Base-by-base conservation (phyloP, 2,329 filamentous ascomycete genomes). In the Trichoderma semiorbis region DNA sequence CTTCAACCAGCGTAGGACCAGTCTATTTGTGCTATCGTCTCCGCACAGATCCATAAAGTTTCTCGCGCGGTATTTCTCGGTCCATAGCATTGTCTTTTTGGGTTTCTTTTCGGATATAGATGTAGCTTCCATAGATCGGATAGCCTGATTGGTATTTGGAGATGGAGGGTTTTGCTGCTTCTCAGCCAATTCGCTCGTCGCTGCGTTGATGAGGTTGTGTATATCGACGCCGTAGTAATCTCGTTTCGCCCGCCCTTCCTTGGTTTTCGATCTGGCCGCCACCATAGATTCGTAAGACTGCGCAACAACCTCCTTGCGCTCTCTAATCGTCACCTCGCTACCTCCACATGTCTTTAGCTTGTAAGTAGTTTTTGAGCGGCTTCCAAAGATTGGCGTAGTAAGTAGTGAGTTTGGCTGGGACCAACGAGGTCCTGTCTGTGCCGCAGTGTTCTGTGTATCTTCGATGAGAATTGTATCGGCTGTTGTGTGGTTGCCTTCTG, bases 141-240 rank as follows among this genome's bases (percentile, higher is more conserved):
- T 74, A 2, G 84, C 81, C 7, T 79, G 76, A 57, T 81, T 55
- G 39, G 68, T 66, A n/a, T 67, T 63, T 34, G 72, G 62, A 32
- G 69, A 57, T 32, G 47, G 39, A 39, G 57, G 62, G 12, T 74
- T 70, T 69, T 80, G 67, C 58, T 71, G 72, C 73, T 77, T 78
- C 75, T 82, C 80, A 47, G 84, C 82, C 11, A 87, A 81, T 73
- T 94, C 89, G 24, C 87, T 87, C 68, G 88, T 84, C 3, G 92
- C 92, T 18, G 91, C 87, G 71, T 93, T 91, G 71, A 98, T 87
- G 50, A 99, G 84, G 70, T 90, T 86, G 80, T 98, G 94, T 39
- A 99, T 96, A 61, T 97, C 92, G 74, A 99, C 92, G 11, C 96
- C 96, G 79, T 97, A 99, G 81, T 95, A 98, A 76, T 91, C 91